Evolutionary conservation across 345 rosid species (phyloP).

Genomic region (Acer saccharum): DNA sequence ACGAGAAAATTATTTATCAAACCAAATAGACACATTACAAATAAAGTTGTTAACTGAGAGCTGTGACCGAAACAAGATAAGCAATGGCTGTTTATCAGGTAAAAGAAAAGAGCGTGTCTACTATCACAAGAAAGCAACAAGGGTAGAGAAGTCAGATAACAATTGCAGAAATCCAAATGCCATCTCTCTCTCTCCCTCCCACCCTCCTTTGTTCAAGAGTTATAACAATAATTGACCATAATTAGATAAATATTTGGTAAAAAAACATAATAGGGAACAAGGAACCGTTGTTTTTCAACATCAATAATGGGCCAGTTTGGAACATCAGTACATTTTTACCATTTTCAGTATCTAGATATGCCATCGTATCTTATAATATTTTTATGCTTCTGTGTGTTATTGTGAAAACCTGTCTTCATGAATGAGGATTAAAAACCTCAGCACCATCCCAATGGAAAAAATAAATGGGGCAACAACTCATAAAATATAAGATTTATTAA

Average conservation of each 20-base stretch:
- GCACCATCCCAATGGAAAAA: too few species aligned
- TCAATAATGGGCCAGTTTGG: background rate
- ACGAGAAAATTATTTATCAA: background rate
- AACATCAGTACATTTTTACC: background rate
- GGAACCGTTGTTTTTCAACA: background rate
- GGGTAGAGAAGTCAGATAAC: background rate
- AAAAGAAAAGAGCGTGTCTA: too few species aligned
- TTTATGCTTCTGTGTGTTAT: too few species aligned
- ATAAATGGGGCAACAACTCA: too few species aligned
- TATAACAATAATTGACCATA: background rate
- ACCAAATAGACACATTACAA: background rate
- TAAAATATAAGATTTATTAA: too few species aligned
- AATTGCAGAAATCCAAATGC: too few species aligned
- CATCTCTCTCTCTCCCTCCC: too few species aligned
- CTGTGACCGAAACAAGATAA: background rate
- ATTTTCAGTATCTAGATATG: background rate
- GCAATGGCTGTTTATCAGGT: background rate
- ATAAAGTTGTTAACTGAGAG: conserved; percentile 7
- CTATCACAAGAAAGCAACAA: background rate
- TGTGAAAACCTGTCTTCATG: too few species aligned
- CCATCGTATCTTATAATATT: background rate
- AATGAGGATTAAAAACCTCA: too few species aligned
- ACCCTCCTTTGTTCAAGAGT: background rate
- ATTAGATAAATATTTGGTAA: too few species aligned
- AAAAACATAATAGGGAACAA: background rate